Percentiles rank a stretch among this genome's conserved stretches.
Conservation (phyloP, 768 basidiomycete species). For the Lentinus tigrinus region DNA sequence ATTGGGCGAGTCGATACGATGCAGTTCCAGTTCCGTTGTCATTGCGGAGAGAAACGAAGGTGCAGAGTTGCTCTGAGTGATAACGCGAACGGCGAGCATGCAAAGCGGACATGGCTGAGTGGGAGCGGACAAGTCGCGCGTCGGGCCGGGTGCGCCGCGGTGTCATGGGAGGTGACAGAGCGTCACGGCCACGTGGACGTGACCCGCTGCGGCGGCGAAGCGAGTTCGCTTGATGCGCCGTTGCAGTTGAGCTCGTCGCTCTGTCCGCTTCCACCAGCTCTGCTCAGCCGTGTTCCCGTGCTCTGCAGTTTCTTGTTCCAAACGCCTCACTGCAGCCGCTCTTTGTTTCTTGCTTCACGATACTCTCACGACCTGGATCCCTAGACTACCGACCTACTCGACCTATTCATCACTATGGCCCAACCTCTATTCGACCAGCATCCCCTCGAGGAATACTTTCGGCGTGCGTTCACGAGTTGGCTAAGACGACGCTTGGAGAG, state of each 20-base stretch:
- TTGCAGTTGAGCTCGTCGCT: background rate
- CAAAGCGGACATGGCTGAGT: too few species aligned
- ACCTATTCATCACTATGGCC: constrained; percentile 49
- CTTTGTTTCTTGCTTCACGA: constrained; percentile 17
- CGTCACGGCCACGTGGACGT: background rate
- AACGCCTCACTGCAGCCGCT: constrained; percentile 17
- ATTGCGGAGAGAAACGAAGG: background rate
- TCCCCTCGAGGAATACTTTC: constrained; percentile 70
- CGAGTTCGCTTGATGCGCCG: background rate
- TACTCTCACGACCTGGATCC: constrained; percentile 9
- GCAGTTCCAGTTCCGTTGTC: background rate
- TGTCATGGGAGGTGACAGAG: background rate
- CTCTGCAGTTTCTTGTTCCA: constrained; percentile 10
- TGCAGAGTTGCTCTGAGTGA: too few species aligned
- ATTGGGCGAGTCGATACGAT: background rate
- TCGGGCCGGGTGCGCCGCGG: too few species aligned
- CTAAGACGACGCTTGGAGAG: background rate
- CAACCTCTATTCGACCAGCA: constrained; percentile 78
- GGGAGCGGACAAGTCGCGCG: too few species aligned
- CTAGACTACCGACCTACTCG: background rate
- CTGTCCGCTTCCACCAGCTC: background rate
- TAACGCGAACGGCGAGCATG: too few species aligned
- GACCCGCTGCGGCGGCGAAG: background rate
- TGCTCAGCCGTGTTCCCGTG: background rate
- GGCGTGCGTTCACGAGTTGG: constrained; percentile 42